A percentile compares a stretch with the other conserved stretches of the same genome.
These are phyloP conservation scores for Ophiostoma himal-ulmi DNA, from an alignment of 2,329 filamentous ascomycete genomes.

Conservation along the genomic window DNA sequence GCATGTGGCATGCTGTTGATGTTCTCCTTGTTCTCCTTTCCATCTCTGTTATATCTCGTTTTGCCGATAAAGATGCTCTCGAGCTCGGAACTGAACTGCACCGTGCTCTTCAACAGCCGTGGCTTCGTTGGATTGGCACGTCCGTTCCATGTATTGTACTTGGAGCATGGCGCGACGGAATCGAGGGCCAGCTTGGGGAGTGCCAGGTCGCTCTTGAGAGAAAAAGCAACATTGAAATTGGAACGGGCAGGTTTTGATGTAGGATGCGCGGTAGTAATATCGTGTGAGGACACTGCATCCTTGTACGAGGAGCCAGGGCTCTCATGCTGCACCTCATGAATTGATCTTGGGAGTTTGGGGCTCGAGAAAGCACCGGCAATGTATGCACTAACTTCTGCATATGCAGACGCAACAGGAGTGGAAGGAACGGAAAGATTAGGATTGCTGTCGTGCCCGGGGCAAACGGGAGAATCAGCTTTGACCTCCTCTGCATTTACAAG, in stretches of 20 bases:
- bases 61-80: constrained; percentile 25
- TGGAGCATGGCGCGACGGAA: constrained; percentile 21
- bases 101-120: constrained; percentile 25
- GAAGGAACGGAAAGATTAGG: constrained; percentile 17
- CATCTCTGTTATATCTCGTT: neutral
- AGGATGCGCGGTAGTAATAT: neutral
- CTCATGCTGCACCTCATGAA: neutral
- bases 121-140: constrained; percentile 20
- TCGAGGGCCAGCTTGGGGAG: neutral
- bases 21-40: constrained; percentile 17
- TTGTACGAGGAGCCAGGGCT: constrained; percentile 20
- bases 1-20: neutral
- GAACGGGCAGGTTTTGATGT: neutral
- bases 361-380: constrained; percentile 18
- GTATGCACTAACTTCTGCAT: constrained; percentile 24
- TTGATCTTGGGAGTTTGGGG: neutral
- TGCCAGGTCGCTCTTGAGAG: constrained; percentile 25
- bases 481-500: neutral
- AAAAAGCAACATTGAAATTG: constrained; percentile 19
- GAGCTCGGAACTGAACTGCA: constrained; percentile 26
- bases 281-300: constrained; percentile 14
- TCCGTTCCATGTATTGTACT: constrained; percentile 28
- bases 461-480: neutral
- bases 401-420: constrained; percentile 24
- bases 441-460: too few relatives aligned